These are phyloP conservation scores for Barnettozyma pratensis DNA, from an alignment of 805 yeast species.

Conservation along the genomic window DNA sequence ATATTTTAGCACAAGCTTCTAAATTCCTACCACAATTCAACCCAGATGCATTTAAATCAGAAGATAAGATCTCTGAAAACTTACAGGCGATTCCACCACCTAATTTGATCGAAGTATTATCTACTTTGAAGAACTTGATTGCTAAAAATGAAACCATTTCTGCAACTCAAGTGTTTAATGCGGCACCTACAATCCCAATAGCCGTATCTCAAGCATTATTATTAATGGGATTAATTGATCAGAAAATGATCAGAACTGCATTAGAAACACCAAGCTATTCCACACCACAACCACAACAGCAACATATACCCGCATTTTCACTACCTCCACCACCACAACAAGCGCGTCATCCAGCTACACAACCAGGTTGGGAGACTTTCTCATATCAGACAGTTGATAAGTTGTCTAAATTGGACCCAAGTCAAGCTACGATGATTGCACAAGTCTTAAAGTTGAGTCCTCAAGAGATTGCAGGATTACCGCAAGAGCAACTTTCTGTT, in stretches of 20 bases:
- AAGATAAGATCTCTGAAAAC: conserved; percentile 57
- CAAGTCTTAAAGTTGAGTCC: conserved; percentile 9
- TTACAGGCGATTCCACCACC: conserved; percentile 65
- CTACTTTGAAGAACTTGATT: conserved; percentile 53
- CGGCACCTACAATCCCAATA: conserved; percentile 53
- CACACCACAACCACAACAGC: background rate
- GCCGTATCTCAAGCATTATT: conserved; percentile 71
- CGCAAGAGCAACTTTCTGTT: conserved; percentile 5
- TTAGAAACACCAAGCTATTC: conserved; percentile 9
- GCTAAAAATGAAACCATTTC: conserved; percentile 28
- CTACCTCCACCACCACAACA: background rate
- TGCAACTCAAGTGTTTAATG: conserved; percentile 47
- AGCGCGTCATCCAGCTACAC: background rate
- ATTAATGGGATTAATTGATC: conserved; percentile 72
- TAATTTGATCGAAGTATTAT: conserved; percentile 60
- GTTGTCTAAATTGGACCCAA: background rate
- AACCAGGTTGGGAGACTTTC: conserved; percentile 10
- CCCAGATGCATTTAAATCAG: conserved; percentile 39
- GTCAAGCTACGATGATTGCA: conserved; percentile 8
- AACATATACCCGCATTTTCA: background rate
- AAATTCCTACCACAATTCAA: conserved; percentile 47
- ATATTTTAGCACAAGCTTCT: conserved; percentile 48
- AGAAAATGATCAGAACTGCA: conserved; percentile 60
- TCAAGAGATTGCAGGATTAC: conserved; percentile 2
- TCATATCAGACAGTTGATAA: conserved; percentile 7